phyloP scores from a whole-genome alignment of 345 rosid species.

The Punica granatum region DNA sequence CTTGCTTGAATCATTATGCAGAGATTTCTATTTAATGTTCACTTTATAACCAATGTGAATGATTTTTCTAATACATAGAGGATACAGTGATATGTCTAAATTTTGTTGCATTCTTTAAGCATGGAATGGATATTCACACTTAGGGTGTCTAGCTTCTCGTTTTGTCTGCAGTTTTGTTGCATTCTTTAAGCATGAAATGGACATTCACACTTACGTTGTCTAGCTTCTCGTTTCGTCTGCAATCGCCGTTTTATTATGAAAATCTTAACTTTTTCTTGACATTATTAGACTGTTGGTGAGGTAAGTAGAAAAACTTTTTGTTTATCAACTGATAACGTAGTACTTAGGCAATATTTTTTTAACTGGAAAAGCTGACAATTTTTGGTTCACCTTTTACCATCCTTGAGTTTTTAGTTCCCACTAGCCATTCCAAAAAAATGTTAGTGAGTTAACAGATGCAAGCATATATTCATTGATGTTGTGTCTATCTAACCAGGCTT shows the following conservation, averaged over 20 bases:
- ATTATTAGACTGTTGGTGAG: no score
- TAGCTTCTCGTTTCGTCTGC: background rate
- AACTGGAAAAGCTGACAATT: no score
- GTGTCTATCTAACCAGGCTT: slow-evolving; percentile 30
- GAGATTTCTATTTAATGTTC: background rate
- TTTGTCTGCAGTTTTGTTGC: background rate
- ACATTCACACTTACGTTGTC: background rate
- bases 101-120: background rate
- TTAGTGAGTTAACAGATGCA: background rate
- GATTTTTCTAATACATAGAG: background rate
- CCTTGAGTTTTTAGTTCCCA: background rate
- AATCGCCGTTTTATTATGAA: no score
- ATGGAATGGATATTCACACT: background rate
- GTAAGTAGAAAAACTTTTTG: no score
- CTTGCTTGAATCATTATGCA: background rate
- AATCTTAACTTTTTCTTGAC: no score
- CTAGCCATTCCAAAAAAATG: background rate
- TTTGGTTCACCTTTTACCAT: background rate
- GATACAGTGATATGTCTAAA: background rate
- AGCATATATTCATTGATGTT: background rate
- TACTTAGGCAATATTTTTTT: no score
- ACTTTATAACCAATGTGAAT: background rate
- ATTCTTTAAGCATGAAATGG: background rate
- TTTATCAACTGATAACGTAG: no score
- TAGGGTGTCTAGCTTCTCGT: background rate